These are phyloP conservation scores for Lophiotrema nucula DNA, from an alignment of 495 filamentous ascomycete genomes.

Conservation along the genomic window DNA sequence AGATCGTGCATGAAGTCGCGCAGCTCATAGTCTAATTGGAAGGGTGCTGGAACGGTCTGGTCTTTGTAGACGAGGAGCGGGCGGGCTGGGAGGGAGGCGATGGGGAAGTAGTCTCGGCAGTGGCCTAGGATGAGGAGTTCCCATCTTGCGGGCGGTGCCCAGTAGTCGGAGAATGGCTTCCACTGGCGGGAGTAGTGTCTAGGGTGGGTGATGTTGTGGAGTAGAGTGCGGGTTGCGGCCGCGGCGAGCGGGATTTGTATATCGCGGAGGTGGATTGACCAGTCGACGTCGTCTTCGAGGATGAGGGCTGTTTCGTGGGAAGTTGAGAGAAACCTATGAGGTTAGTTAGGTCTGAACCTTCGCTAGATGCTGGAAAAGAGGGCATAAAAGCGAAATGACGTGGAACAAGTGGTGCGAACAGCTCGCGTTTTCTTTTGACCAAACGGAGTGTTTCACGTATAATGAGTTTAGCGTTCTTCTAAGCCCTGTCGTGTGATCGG, in stretches of 20 bases:
- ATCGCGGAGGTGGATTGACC: conserved; percentile 40
- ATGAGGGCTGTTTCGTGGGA: conserved; percentile 45
- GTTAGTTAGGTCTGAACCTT: background rate
- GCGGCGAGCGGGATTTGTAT: conserved; percentile 35
- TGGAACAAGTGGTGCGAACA: no score
- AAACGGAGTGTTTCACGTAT: no score
- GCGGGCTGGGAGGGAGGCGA: conserved; percentile 23
- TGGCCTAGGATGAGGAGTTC: conserved; percentile 47
- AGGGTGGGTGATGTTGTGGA: background rate
- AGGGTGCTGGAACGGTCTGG: conserved; percentile 25
- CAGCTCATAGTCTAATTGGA: conserved; percentile 27
- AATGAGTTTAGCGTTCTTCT: no score
- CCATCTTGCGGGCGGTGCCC: conserved; percentile 37
- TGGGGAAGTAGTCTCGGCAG: conserved; percentile 42
- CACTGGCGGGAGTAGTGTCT: no score
- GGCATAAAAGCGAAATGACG: no score
- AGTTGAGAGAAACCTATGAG: conserved; percentile 38
- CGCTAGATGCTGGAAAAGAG: no score
- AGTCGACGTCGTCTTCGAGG: conserved; percentile 50
- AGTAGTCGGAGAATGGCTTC: no score
- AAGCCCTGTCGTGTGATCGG: no score
- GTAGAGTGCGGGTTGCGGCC: conserved; percentile 29
- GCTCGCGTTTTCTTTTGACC: no score
- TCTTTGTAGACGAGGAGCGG: conserved; percentile 29
- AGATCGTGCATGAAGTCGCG: conserved; percentile 24